These are phyloP conservation scores for Penicillium brevicompactum DNA, from an alignment of 2,329 filamentous ascomycete genomes.

Conservation along the genomic window DNA sequence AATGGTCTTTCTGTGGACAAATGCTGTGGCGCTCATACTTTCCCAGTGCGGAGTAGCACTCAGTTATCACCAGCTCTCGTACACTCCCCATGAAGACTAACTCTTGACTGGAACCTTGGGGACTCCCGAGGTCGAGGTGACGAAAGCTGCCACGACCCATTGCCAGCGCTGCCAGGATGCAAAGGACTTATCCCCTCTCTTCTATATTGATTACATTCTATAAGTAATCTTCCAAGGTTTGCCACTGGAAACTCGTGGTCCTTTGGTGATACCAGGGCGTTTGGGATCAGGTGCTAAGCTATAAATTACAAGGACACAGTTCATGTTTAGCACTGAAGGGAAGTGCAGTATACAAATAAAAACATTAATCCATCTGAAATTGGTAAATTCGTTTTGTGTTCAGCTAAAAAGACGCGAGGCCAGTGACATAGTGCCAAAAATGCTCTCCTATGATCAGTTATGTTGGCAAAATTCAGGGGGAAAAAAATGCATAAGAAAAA, in stretches of 20 bases:
- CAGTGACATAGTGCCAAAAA: not conserved
- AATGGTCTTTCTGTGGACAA: constrained; percentile 6
- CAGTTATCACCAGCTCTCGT: not conserved
- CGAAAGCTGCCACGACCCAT: too few relatives aligned
- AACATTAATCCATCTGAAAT: not conserved
- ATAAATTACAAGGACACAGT: not conserved
- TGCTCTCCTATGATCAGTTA: not conserved
- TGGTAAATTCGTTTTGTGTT: not conserved
- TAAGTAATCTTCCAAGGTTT: too few relatives aligned
- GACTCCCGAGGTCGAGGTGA: too few relatives aligned
- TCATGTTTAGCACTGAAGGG: not conserved
- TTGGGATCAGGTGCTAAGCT: not conserved
- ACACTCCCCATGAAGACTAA: not conserved
- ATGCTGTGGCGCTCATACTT: not conserved
- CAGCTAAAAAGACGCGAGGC: not conserved
- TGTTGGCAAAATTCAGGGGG: not conserved
- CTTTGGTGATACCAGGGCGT: not conserved
- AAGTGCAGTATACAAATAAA: too few relatives aligned
- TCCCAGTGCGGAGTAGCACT: constrained; percentile 2
- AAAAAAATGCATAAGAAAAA: not conserved
- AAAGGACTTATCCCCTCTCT: not conserved
- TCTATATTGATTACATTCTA: not conserved
- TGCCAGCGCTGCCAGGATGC: too few relatives aligned
- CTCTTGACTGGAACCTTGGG: too few relatives aligned
- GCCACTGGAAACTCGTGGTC: not conserved